Conservation (phyloP, 345 rosid genomes). For the Camelina neglecta region DNA sequence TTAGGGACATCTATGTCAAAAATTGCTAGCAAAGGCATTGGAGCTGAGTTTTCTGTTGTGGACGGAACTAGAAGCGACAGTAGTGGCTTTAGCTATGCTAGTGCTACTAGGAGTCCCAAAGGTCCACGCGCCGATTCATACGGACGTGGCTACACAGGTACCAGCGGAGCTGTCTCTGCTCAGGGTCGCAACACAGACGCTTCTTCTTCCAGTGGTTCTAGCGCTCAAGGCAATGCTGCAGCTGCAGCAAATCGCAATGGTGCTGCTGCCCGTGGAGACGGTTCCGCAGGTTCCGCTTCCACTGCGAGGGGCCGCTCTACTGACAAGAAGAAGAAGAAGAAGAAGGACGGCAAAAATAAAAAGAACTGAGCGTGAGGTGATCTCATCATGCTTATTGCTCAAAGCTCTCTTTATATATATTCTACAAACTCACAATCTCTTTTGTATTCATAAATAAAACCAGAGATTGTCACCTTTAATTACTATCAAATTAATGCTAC, state of each 20-base stretch:
- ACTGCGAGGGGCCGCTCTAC: too few relatives aligned
- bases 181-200: neutral
- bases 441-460: conserved; percentile 28
- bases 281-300: neutral
- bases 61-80: neutral
- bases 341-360: neutral
- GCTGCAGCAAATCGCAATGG: neutral
- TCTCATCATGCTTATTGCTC: neutral
- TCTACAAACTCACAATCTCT: conserved; percentile 15
- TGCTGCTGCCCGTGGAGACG: neutral
- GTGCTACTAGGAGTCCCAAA: accelerated
- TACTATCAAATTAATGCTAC: neutral
- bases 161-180: neutral
- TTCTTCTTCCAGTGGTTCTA: neutral
- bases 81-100: neutral
- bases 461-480: conserved; percentile 22
- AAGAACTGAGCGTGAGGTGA: neutral
- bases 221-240: neutral
- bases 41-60: neutral
- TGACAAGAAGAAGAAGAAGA: neutral
- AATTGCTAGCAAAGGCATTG: neutral
- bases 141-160: accelerated
- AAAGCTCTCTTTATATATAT: neutral
- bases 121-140: accelerated
- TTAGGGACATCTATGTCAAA: neutral